Evolutionary conservation across 176 grass and related monocot species (phyloP), one percentile per base, ranked within the genome.

Genomic region (Musa acuminata): DNA sequence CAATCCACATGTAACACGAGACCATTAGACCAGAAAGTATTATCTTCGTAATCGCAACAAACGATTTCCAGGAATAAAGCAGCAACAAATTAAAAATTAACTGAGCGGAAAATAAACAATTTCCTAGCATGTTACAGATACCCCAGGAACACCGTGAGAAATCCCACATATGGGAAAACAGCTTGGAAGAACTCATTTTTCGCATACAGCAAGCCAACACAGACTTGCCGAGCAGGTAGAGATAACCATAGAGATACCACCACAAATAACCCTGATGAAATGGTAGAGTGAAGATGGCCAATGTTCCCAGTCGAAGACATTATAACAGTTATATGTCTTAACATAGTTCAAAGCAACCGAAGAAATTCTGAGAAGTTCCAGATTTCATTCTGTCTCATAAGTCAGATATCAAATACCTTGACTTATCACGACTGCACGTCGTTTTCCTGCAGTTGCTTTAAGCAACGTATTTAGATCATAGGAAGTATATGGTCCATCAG

Each of bases 401-500:
- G 17, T 6, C 51, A 85, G 53, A 26, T 57, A 62, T 69, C 83
- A 22, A 26, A 84, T 75, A 97, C 90, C 93, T 97, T 97, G 78
- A 80, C 82, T 82, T 75, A 97, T 75, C 51, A 90, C 72, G 76
- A 97, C 93, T 69, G 93, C 93, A 52, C 90, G 85, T 58, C 93
- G 77, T 80, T 97, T 88, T 67, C 90, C 87, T 75, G 93, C 90
- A 72, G 87, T 97, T 81, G 93, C 90, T 84, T 97, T 90, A 81
- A 97, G 86, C 79, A 97, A 86, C 62, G 93, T 97, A 74, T 97
- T 97, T 69, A 97, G 79, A 80, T 97, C 93, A 87, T 97, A 97
- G 0, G 93, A 97, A 89, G 93, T 97, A 75, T 97, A 93, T 67
- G 93, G 93, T 54, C 93, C 93, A 79, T 97, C 93, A 69, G 93